Conservation (phyloP, 2,329 filamentous ascomycete species). For the Fusarium redolens region DNA sequence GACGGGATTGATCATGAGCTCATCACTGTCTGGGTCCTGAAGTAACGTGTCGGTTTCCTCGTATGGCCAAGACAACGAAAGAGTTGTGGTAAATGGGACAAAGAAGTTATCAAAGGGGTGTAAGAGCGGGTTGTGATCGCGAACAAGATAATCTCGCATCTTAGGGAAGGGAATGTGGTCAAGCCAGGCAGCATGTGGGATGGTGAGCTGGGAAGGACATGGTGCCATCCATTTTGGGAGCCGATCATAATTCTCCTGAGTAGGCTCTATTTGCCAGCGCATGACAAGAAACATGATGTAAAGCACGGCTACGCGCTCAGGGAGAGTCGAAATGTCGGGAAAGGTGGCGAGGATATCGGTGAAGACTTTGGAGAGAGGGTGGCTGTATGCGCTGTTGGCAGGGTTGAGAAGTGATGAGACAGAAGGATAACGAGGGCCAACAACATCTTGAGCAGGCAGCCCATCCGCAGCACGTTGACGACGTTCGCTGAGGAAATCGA, state of each 20-base stretch:
- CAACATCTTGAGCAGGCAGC: conserved; percentile 70
- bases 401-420: conserved; percentile 84
- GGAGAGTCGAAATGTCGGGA: conserved; percentile 79
- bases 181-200: conserved; percentile 81
- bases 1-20: conserved; percentile 84
- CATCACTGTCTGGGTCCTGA: conserved; percentile 66
- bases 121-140: conserved; percentile 58
- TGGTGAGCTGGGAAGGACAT: conserved; percentile 71
- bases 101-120: conserved; percentile 85
- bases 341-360: conserved; percentile 89
- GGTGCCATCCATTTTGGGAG: conserved; percentile 81
- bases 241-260: conserved; percentile 80
- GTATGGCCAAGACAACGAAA: conserved; percentile 88
- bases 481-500: conserved; percentile 80
- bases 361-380: conserved; percentile 85
- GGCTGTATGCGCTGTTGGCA: conserved; percentile 68
- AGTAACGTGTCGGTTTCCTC: conserved; percentile 77
- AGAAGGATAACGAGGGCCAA: conserved; percentile 82
- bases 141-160: conserved; percentile 76
- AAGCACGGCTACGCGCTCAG: conserved; percentile 83
- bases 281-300: conserved; percentile 90
- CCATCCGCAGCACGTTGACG: conserved; percentile 74
- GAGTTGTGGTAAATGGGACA: conserved; percentile 79
- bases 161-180: conserved; percentile 84
- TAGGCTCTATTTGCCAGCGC: conserved; percentile 86